Conservation (phyloP, 2,329 filamentous ascomycete genomes). For the Pestalotiopsis sp. region DNA sequence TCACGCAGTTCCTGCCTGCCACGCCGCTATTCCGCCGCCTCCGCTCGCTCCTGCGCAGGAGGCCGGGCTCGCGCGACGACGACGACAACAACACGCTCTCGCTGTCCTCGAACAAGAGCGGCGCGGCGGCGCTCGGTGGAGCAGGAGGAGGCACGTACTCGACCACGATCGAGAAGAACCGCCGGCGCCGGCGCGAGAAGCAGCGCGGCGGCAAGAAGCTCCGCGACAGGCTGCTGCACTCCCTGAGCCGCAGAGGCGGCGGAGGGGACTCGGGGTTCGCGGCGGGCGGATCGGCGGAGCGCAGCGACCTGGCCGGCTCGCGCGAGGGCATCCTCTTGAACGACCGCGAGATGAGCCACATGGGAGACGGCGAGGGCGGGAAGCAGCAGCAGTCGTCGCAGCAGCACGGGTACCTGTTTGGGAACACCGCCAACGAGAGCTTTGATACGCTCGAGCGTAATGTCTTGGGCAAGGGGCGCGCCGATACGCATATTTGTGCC, state of each 20-base stretch:
- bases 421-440: neutral
- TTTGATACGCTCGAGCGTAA: conserved; percentile 5
- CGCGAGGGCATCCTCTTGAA: neutral
- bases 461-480: conserved; percentile 1
- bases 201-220: neutral
- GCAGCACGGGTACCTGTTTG: neutral
- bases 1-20: conserved; percentile 8
- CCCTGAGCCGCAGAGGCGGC: no score
- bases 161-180: conserved; percentile 7
- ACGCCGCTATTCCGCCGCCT: neutral
- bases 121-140: no score
- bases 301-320: neutral
- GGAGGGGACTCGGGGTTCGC: neutral
- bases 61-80: neutral
- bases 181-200: neutral
- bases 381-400: neutral
- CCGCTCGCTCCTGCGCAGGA: neutral
- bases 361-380: neutral
- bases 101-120: neutral
- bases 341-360: neutral
- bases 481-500: neutral
- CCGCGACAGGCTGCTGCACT: neutral
- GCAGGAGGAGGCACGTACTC: neutral
- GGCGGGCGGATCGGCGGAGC: neutral
- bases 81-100: neutral